Base-by-base conservation (phyloP, 257 asterid species). In the Ajuga chamaepitys region DNA sequence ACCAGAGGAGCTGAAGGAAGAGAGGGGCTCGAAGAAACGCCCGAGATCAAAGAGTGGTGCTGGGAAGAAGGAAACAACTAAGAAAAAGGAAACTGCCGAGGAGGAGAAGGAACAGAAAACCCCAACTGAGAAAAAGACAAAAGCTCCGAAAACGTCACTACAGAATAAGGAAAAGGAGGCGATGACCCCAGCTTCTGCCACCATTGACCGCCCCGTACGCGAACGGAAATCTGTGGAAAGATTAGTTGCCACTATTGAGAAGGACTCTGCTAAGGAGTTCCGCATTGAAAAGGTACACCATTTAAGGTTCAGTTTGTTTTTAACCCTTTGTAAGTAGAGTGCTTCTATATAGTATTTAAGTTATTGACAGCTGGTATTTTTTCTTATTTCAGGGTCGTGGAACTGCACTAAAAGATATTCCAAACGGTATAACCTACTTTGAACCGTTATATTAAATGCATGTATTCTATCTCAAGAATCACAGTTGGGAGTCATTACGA, bases 211-310 rank as follows among this genome's bases (percentile, higher is more conserved):
- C 20, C 99, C 98, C 53, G 95, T 86, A 18, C 93, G 99, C 1
- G 98, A 88, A 70, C 81, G 98, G 34, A 94, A 88, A 81, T 88
- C 96, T 75, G 99, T 90, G 16, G 95, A 86, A 68, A 85, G 98
- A 73, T 74, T 94, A 70, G 99, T 88, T 66, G 96, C 97, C 37
- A 73, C 80, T 25, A 67, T 90, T 70, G 98, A 90, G 67, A 82
- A 77, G 78, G 96, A 90, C 41, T 55, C 86, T 58, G 41, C 61
- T 54, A 94, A 71, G 75, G 95, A 85, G 14, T 66, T 94, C 52
- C 82, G 55, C 44, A 80, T 94, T 75, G 98, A 86, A 72, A 86
- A 90, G 98, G 99, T 88, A 53, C 48, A 38, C 34, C 40, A 51
- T 58, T 60, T 62, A 28, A 48, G 28, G 20, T 47, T n/a, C 11